phyloP scores from a whole-genome alignment of 2,329 filamentous ascomycete genomes.

The Microsporum canis region DNA sequence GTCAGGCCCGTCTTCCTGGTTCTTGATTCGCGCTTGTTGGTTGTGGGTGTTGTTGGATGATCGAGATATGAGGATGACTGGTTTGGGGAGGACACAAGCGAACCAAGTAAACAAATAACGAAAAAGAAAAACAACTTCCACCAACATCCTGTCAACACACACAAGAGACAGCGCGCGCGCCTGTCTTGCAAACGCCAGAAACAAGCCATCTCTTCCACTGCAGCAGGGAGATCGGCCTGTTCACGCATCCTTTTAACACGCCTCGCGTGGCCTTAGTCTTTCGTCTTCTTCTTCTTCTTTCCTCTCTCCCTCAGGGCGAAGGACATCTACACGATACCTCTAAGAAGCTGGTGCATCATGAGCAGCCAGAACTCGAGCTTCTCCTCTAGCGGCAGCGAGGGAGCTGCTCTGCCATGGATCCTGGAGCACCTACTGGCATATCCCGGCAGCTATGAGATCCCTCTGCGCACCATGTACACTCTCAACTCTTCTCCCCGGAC shows the following conservation, averaged over 20 bases:
- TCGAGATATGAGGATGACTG: not conserved
- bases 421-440: conserved; percentile 51
- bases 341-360: not conserved
- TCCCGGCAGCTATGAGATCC: conserved; percentile 53
- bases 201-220: not conserved
- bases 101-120: conserved; percentile 3
- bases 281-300: not conserved
- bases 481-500: conserved; percentile 48
- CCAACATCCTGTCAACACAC: not conserved
- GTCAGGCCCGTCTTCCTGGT: conserved; percentile 1
- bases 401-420: conserved; percentile 41
- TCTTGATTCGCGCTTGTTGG: not conserved
- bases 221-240: not conserved
- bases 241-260: not conserved
- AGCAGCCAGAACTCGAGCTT: conserved; percentile 3
- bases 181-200: not conserved
- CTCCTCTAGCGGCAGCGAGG: conserved; percentile 18
- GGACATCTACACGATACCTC: not conserved
- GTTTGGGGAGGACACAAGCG: conserved; percentile 1
- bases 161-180: not conserved
- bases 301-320: not conserved
- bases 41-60: not conserved
- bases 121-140: conserved; percentile 1
- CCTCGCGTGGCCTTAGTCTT: not conserved
- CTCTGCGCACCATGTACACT: conserved; percentile 56